Evolutionary conservation across 495 filamentous ascomycete species (phyloP), one percentile per base, ranked within the genome.

Genomic region (Apodospora peruviana): DNA sequence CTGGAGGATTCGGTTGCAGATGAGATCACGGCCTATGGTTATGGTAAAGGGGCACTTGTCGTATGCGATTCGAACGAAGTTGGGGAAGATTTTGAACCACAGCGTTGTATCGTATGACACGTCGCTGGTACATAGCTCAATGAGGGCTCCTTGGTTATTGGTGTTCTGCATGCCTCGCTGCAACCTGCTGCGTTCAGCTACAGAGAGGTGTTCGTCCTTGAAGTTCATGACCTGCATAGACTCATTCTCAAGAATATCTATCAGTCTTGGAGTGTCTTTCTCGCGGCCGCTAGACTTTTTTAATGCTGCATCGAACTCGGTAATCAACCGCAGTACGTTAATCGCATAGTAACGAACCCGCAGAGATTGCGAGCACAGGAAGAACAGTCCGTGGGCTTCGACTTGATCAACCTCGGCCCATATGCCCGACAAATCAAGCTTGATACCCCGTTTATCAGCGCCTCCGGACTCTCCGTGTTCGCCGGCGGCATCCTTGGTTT

Each of bases 21-120:
- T 85, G 48, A 95, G 82, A 55, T 96, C 93, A 44, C 93, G 78
- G 14, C 89, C 89, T 21, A 96, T 78, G 0, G 86, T 91, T 27
- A 97, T 86, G 12, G 91, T 90, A 59, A 90, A 87, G 1, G 89
- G 87, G 59, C 91, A 96, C 39, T 85, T 83, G 61, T 97, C 88
- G 56, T 88, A 93, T 40, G 88, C 91, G 49, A 94, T 86, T 4
- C 90, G 82, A 36, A 97, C 86, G 23, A 99, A 80, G 62, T 95
- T 97, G 8, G 93, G 94, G 57, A 99, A 99, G 8, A 96, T 82
- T 61, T 96, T 96, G 60, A 93, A 91, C 93, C 93, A 99, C 39
- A 99, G 66, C 0, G 89, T 94, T 3, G 90, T 85, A 60, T 98
- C 93, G 58, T 96, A 95, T 3, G 89, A 88, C 16, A 93, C 84